These are phyloP conservation scores for Thelephora aurantiotincta DNA, from an alignment of 768 basidiomycete genomes.

Conservation along the genomic window DNA sequence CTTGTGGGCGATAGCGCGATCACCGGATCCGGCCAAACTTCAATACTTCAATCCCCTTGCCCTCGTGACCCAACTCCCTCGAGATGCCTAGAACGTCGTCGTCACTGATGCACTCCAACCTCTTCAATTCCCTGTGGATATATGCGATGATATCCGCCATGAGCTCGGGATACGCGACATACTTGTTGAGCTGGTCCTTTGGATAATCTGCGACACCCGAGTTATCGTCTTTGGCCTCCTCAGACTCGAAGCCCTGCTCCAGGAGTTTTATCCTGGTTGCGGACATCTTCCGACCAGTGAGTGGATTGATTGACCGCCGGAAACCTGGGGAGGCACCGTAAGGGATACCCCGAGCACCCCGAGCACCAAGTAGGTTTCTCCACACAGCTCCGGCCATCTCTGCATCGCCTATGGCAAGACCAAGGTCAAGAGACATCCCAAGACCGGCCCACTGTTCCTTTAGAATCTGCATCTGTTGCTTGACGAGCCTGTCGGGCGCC, in stretches of 20 bases:
- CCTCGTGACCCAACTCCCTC: slow-evolving; percentile 17
- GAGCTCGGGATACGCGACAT: slow-evolving; percentile 59
- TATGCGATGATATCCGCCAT: slow-evolving; percentile 61
- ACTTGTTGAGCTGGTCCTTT: slow-evolving; percentile 44
- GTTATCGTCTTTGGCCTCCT: slow-evolving; percentile 48
- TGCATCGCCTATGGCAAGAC: slow-evolving; percentile 58
- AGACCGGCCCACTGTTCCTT: slow-evolving; percentile 86
- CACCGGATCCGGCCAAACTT: slow-evolving; percentile 16
- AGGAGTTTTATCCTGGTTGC: not conserved
- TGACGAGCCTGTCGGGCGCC: slow-evolving; percentile 68
- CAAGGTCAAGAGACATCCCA: slow-evolving; percentile 66
- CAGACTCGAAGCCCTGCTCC: slow-evolving; percentile 30
- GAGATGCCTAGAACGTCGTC: slow-evolving; percentile 19
- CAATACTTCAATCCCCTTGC: slow-evolving; percentile 17
- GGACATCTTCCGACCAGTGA: slow-evolving; percentile 41
- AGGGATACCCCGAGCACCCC: slow-evolving; percentile 63
- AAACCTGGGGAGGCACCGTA: slow-evolving; percentile 20
- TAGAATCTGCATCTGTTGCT: slow-evolving; percentile 82
- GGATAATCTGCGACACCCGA: slow-evolving; percentile 63
- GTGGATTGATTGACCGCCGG: slow-evolving; percentile 56
- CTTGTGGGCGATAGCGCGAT: not conserved
- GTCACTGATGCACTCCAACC: slow-evolving; percentile 47
- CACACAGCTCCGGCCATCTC: slow-evolving; percentile 82
- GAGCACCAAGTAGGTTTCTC: slow-evolving; percentile 80
- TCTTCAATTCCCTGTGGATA: slow-evolving; percentile 52